phyloP scores from a whole-genome alignment of 306 rosid genomes.

The Castanopsis chinensis region DNA sequence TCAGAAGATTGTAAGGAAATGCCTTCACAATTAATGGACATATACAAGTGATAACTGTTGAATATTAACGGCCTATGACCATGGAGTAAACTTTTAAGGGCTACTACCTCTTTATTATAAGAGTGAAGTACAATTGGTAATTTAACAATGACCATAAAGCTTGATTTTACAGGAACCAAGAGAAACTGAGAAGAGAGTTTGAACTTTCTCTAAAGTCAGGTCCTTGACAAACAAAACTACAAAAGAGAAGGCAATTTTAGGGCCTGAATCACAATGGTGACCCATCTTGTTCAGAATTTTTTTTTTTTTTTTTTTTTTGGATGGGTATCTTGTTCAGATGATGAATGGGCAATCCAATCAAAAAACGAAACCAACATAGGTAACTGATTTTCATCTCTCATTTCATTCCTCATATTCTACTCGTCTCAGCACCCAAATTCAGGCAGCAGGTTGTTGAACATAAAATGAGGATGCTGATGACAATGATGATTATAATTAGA shows the following conservation, averaged over 20 bases:
- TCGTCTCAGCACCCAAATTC: background rate
- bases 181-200: conserved; percentile 1
- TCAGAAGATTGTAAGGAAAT: background rate
- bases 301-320: no score
- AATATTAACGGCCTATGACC: no score
- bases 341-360: background rate
- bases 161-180: background rate
- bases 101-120: no score
- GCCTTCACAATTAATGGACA: background rate
- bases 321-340: background rate
- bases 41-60: no score
- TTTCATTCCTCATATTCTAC: background rate
- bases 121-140: no score
- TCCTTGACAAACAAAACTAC: background rate
- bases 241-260: background rate
- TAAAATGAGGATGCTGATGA: background rate
- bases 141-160: background rate
- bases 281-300: background rate
- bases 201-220: background rate
- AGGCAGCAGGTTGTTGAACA: background rate
- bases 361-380: background rate
- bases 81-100: no score
- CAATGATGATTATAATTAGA: background rate
- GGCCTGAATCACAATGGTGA: background rate
- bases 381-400: background rate